Evolutionary conservation across 495 filamentous ascomycete genomes (phyloP), one percentile per base, ranked within the genome.

Genomic region (Pyrenopolyporus hunteri): DNA sequence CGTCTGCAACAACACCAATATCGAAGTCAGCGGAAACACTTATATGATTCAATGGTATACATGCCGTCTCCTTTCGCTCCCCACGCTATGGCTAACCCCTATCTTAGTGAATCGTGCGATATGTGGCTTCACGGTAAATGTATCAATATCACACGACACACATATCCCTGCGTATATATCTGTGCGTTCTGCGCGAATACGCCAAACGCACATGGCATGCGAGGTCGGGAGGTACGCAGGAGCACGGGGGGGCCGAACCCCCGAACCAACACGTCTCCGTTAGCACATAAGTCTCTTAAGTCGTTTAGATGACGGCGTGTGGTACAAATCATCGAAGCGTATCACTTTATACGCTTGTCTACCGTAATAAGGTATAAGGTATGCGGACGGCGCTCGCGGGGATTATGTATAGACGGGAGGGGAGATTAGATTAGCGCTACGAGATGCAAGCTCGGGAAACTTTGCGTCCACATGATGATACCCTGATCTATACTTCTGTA

Each of bases 101-200:
- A 48, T 53, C 20, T 3, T 65, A 93, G 92, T 74, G 88, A 92
- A 76, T 92, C 91, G 3, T 97, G 92, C 74, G 87, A 85, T 32
- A 88, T 92, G 74, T 93, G 87, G 86, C 82, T 93, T 23, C 92
- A 97, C 67, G 88, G 86, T 4, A 81, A 81, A 64, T 97, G 92
- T 68, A 82, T 93, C 26, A 87, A 89, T 13, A 78, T 93, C 19
- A 86, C 86, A 53, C 77, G 80, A 14, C 82, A 87, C 46, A 77
- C 73, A 35, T 78, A 90, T 37, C 89, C 90, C 16, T 80, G 81
- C 0, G 87, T 93, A 7, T 93, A 91, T 71, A 85, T 94, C 9
- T 96, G 91, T 68, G 76, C 88, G 13, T 92, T 87, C 64, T 96
- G 91, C 68, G 85, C 86, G 6, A 85, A 90, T 52, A 92, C 89